Conservation (phyloP, 495 filamentous ascomycete genomes). For the Talaromyces liani region DNA sequence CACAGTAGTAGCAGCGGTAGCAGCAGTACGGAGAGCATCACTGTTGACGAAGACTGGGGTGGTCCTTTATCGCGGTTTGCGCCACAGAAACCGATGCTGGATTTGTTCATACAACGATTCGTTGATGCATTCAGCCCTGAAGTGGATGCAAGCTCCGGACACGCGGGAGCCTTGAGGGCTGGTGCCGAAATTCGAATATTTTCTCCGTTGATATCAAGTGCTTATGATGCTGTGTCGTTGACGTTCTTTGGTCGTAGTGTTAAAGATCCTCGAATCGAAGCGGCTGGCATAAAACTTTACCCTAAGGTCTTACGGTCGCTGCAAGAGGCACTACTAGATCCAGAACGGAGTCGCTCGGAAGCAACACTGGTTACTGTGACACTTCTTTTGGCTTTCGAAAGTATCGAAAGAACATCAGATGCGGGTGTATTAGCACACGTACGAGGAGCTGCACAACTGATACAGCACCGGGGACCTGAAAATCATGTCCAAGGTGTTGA, state of each 20-base stretch:
- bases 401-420: constrained; percentile 34
- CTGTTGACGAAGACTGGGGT: constrained; percentile 8
- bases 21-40: constrained; percentile 7
- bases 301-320: constrained; percentile 31
- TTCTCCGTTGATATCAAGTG: constrained; percentile 32
- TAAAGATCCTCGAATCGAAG: constrained; percentile 30
- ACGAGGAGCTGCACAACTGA: constrained; percentile 33
- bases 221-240: constrained; percentile 35
- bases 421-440: constrained; percentile 31
- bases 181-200: constrained; percentile 39
- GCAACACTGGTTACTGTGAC: constrained; percentile 37
- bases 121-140: constrained; percentile 39
- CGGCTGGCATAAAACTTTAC: constrained; percentile 30
- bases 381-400: constrained; percentile 38
- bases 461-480: constrained; percentile 38
- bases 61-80: constrained; percentile 6
- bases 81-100: constrained; percentile 14
- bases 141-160: constrained; percentile 30
- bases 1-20: constrained; percentile 7
- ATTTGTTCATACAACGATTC: constrained; percentile 38
- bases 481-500: constrained; percentile 40
- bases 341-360: constrained; percentile 35
- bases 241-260: constrained; percentile 36
- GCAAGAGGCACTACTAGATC: constrained; percentile 33
- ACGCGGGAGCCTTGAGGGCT: constrained; percentile 33